A percentile compares a stretch with the other conserved stretches of the same genome.
Conservation (phyloP, 768 basidiomycete species). For the Cantharellus cinnabarinus region DNA sequence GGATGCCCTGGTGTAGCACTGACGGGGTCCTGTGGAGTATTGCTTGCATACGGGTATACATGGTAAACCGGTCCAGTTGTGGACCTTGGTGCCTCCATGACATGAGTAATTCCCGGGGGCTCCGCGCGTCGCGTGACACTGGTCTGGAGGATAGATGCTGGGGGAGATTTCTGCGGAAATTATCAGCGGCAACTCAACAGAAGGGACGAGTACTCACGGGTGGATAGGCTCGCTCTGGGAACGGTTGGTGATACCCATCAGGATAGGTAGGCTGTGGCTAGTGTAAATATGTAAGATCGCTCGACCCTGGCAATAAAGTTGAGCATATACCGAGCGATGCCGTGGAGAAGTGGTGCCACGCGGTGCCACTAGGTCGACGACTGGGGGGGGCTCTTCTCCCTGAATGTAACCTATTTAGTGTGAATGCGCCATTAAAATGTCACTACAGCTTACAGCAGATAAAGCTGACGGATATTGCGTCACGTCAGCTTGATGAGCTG, state of each 20-base stretch:
- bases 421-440: background rate
- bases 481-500: background rate
- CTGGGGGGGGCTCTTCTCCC: background rate
- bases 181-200: background rate
- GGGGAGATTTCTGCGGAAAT: background rate
- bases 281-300: background rate
- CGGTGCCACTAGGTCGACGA: background rate
- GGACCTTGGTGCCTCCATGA: background rate
- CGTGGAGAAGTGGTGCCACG: background rate
- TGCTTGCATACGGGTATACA: background rate
- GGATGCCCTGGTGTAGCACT: background rate
- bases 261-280: background rate
- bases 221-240: background rate
- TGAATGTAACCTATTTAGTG: background rate
- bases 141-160: background rate
- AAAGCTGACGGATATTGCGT: background rate
- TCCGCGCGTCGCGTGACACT: background rate
- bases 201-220: background rate
- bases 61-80: background rate
- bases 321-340: background rate
- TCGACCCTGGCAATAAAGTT: background rate
- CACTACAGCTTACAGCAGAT: background rate
- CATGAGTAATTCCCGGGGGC: background rate
- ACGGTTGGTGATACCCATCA: background rate
- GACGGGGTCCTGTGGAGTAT: background rate